These are phyloP conservation scores for Colletotrichum gloeosporioides DNA, from an alignment of 2,329 filamentous ascomycete genomes.

Conservation along the genomic window DNA sequence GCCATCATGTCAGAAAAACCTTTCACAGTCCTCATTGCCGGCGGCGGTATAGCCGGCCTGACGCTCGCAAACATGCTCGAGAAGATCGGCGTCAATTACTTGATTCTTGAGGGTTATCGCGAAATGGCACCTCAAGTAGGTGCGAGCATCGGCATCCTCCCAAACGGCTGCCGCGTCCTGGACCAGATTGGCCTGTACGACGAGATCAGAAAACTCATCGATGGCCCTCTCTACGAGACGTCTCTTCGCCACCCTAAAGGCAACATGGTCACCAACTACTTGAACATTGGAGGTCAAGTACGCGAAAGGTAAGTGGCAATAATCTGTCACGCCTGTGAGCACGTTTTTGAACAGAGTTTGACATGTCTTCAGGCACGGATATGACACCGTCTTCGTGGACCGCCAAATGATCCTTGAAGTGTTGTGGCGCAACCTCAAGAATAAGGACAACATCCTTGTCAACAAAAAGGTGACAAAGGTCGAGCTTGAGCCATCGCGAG, in stretches of 20 bases:
- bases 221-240: neutral
- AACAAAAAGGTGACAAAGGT: neutral
- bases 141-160: constrained; percentile 49
- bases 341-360: neutral
- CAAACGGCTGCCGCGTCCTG: constrained; percentile 48
- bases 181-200: constrained; percentile 53
- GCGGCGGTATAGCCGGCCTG: constrained; percentile 8
- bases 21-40: neutral
- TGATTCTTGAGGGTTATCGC: constrained; percentile 48
- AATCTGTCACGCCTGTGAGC: neutral
- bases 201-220: neutral
- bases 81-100: constrained; percentile 48
- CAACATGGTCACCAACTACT: neutral
- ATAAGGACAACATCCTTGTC: constrained; percentile 27
- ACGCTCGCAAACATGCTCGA: constrained; percentile 42
- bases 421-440: constrained; percentile 35
- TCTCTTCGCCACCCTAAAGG: neutral
- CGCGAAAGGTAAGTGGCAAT: neutral
- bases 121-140: constrained; percentile 50
- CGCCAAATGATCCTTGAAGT: constrained; percentile 36
- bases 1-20: neutral
- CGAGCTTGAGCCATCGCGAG: neutral
- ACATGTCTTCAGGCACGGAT: constrained; percentile 27
- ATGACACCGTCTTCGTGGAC: constrained; percentile 38
- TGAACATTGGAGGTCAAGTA: neutral